Evolutionary conservation across 78 protist species (phyloP).

Genomic region (Tieghemostelium lacteum): DNA sequence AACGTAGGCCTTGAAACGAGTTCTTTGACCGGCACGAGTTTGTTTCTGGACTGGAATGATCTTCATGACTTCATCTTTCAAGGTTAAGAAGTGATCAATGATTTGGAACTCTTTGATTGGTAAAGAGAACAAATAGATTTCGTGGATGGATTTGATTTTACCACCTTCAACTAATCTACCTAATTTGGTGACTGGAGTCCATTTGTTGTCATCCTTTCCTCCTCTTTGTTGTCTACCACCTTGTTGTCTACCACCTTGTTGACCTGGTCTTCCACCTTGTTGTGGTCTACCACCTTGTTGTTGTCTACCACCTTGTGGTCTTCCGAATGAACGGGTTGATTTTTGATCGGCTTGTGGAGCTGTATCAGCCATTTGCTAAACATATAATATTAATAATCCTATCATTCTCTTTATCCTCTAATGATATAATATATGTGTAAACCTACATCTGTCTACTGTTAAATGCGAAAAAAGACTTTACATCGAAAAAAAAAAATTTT

Average conservation of each 20-base stretch:
- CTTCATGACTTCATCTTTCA: constrained; percentile 99
- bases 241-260: constrained; percentile 83
- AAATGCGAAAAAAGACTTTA: background rate
- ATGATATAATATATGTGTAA: too few relatives aligned
- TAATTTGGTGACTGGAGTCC: constrained; percentile 99
- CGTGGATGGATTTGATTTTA: constrained; percentile 96
- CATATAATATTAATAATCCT: background rate
- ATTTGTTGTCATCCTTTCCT: constrained; percentile 85
- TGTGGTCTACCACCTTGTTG: constrained; percentile 84
- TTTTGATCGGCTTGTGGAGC: constrained; percentile 21
- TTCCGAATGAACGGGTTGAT: constrained; percentile 57
- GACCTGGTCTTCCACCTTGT: constrained; percentile 85
- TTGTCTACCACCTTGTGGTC: constrained; percentile 22
- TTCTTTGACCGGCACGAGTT: constrained; percentile 99
- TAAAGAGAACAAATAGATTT: constrained; percentile 98
- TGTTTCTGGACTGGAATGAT: constrained; percentile 99
- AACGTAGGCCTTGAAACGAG: constrained; percentile 99
- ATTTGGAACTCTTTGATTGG: constrained; percentile 99
- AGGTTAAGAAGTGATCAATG: constrained; percentile 93
- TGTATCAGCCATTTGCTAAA: constrained; percentile 76
- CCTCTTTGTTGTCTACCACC: constrained; percentile 93
- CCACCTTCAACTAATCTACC: constrained; percentile 99
- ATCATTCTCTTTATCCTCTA: too few relatives aligned
- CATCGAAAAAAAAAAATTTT: background rate
- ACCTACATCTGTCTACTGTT: background rate